Conservation (phyloP, 2,329 filamentous ascomycete genomes). For the Beauveria pseudobassiana region DNA sequence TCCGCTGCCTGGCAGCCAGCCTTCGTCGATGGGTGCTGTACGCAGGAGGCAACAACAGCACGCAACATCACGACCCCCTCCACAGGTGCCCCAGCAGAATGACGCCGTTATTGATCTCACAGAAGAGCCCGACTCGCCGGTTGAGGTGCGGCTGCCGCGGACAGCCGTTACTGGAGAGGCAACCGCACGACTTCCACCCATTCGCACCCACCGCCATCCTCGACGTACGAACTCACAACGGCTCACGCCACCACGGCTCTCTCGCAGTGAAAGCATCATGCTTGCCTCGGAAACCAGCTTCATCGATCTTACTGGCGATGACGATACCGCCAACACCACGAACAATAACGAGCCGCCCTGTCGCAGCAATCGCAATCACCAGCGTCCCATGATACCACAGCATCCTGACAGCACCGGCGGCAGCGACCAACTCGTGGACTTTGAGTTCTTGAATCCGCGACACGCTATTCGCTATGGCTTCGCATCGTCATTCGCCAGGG, state of each 20-base stretch:
- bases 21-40: background rate
- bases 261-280: conserved; percentile 38
- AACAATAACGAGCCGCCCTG: conserved; percentile 5
- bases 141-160: conserved; percentile 27
- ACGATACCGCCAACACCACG: conserved; percentile 17
- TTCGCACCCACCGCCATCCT: conserved; percentile 25
- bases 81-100: background rate
- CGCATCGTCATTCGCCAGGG: conserved; percentile 17
- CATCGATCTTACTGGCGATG: conserved; percentile 47
- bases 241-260: conserved; percentile 33
- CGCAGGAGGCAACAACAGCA: background rate
- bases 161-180: background rate
- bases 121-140: conserved; percentile 41
- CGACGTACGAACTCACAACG: conserved; percentile 34
- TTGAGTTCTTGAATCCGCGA: conserved; percentile 18
- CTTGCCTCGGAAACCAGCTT: conserved; percentile 28
- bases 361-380: conserved; percentile 10
- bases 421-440: conserved; percentile 19
- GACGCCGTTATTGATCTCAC: conserved; percentile 42
- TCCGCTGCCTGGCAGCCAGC: background rate
- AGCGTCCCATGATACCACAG: conserved; percentile 8
- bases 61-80: conserved; percentile 14
- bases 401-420: background rate
- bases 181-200: background rate
- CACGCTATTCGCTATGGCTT: conserved; percentile 12